Evolutionary conservation across 257 asterid species (phyloP).

Genomic region (Gentiana straminea): DNA sequence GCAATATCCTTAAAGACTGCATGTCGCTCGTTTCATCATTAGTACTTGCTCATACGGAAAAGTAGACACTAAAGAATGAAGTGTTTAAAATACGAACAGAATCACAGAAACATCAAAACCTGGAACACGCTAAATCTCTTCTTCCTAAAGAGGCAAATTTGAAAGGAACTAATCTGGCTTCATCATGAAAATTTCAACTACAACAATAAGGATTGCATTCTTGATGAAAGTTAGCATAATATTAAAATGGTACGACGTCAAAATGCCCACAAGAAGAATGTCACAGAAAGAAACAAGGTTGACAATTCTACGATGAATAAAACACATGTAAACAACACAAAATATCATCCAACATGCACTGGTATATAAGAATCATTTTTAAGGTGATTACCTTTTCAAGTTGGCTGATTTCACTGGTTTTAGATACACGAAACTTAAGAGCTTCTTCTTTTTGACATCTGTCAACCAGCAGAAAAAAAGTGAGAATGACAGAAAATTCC

Average conservation of each 20-base stretch:
- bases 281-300: neutral
- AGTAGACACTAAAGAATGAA: too few species aligned
- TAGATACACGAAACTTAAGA: conserved; percentile 52
- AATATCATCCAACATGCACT: too few species aligned
- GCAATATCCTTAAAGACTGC: too few species aligned
- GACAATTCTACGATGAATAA: too few species aligned
- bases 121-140: too few species aligned
- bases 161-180: neutral
- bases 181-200: neutral
- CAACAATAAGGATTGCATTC: neutral
- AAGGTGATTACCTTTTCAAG: conserved; percentile 56
- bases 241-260: neutral
- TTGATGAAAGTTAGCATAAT: neutral
- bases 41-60: too few species aligned
- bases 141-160: neutral
- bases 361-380: neutral
- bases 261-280: too few species aligned
- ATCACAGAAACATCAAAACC: too few species aligned
- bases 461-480: conserved; percentile 18
- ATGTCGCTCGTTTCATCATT: too few species aligned
- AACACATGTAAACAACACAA: too few species aligned
- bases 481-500: conserved; percentile 2
- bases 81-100: too few species aligned
- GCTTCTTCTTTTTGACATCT: conserved; percentile 86
- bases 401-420: conserved; percentile 52